These are phyloP conservation scores for Eutypa lata DNA, from an alignment of 2,329 filamentous ascomycete genomes.

Conservation along the genomic window DNA sequence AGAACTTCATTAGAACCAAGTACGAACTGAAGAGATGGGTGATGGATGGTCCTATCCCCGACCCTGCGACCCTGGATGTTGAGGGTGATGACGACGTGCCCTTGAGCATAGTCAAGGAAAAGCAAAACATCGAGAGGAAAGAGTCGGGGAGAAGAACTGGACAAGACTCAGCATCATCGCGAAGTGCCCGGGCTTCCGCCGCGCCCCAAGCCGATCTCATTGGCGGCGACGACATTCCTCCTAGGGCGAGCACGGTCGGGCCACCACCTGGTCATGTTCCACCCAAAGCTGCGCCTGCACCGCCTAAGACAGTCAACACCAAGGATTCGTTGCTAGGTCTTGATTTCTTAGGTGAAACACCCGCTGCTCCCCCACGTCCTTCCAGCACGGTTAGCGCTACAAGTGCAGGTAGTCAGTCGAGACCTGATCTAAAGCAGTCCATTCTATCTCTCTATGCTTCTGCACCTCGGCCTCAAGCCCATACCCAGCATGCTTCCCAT, in stretches of 20 bases:
- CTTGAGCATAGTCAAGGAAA: conserved; percentile 62
- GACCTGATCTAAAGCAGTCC: conserved; percentile 94
- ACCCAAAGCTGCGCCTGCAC: conserved; percentile 61
- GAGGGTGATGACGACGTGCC: conserved; percentile 83
- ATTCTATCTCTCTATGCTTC: conserved; percentile 93
- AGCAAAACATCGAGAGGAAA: conserved; percentile 60
- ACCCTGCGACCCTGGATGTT: conserved; percentile 80
- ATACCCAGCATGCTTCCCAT: conserved; percentile 50
- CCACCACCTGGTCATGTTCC: conserved; percentile 56
- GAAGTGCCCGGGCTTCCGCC: conserved; percentile 9
- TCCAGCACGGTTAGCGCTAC: conserved; percentile 72
- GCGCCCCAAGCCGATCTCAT: conserved; percentile 74
- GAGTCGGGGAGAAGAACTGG: conserved; percentile 58
- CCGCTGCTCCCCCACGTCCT: conserved; percentile 72
- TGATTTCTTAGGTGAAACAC: conserved; percentile 79
- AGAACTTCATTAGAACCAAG: conserved; percentile 99
- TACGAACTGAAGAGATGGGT: conserved; percentile 98
- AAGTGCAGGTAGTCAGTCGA: conserved; percentile 62
- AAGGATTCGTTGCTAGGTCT: conserved; percentile 90
- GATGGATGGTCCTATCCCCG: conserved; percentile 95
- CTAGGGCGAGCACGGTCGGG: conserved; percentile 71
- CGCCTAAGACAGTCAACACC: conserved; percentile 65
- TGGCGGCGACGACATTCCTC: conserved; percentile 67
- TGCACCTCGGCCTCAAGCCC: conserved; percentile 70
- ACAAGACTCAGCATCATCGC: conserved; percentile 34